A percentile compares a stretch with the other conserved stretches of the same genome.
These are phyloP conservation scores for Metschnikowia chrysomelidarum DNA, from an alignment of 805 yeast species.

Conservation along the genomic window DNA sequence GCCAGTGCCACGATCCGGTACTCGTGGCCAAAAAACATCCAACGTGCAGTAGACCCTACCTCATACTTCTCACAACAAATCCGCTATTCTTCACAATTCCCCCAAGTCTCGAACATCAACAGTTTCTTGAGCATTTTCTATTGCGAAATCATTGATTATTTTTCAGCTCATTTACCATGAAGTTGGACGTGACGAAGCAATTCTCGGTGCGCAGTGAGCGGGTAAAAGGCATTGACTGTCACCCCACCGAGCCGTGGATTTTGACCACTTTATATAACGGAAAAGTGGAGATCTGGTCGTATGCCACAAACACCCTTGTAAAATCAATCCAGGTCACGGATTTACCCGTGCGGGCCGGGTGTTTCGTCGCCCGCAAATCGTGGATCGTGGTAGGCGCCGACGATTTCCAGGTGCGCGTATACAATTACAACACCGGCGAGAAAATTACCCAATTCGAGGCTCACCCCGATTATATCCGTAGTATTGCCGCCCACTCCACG, in stretches of 20 bases:
- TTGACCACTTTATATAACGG: slow-evolving; percentile 90
- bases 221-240: slow-evolving; percentile 97
- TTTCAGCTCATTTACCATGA: no score
- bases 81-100: slow-evolving; percentile 2
- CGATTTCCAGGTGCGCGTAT: slow-evolving; percentile 91
- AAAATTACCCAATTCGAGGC: slow-evolving; percentile 95
- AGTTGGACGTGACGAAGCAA: slow-evolving; percentile 59
- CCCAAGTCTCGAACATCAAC: slow-evolving; percentile 3
- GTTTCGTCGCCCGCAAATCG: slow-evolving; percentile 91
- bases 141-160: no score
- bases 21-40: slow-evolving; percentile 13
- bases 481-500: slow-evolving; percentile 90
- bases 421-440: slow-evolving; percentile 93
- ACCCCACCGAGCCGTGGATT: slow-evolving; percentile 97
- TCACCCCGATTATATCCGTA: slow-evolving; percentile 94
- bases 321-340: slow-evolving; percentile 93
- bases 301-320: slow-evolving; percentile 79
- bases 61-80: not conserved
- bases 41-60: slow-evolving; percentile 1
- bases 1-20: slow-evolving; percentile 11
- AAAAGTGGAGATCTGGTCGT: slow-evolving; percentile 89
- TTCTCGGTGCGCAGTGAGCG: slow-evolving; percentile 92
- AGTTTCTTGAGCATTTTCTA: no score
- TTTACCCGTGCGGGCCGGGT: slow-evolving; percentile 94
- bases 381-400: slow-evolving; percentile 97